Base-by-base conservation (phyloP, 2,329 filamentous ascomycete genomes). In the Orbilia javanica region DNA sequence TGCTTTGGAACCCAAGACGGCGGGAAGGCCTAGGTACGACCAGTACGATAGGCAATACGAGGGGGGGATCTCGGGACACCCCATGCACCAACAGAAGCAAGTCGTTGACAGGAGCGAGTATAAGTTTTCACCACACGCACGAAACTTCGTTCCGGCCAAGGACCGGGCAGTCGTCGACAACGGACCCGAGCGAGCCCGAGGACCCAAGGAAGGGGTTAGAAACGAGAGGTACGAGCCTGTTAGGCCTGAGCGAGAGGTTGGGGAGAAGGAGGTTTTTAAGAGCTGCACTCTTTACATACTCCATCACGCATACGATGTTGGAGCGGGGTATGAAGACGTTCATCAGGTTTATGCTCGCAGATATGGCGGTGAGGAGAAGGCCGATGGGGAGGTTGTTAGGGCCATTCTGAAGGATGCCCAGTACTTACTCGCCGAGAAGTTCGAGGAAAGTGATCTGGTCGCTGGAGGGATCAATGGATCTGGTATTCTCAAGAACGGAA, bases 251-350 rank as follows among this genome's bases (percentile, higher is more conserved):
- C 18, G 4, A 36, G 10, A 18, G 5, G 18, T 10, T 18, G 3
- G 8, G n/a, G 29, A 55, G 27, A 34, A 55, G 27, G 27, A 8
- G 8, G n/a, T 34, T 22, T 50, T 42, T 22, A 46, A 52, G 29
- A 53, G 63, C 18, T 6, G 25, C n/a, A 76, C 65, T 1, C 48
- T 42, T 2, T 76, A 76, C 57, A 70, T 76, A 13, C 36, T 76
- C 27, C n/a, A 29, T 8, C 57, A 55, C 20, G 72, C 65, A 0
- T 62, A 63, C 34, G 48, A 70, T 7, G 13, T 52, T 4, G 65
- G 72, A 8, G 72, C 72, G 7, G 65, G 27, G 6, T 76, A 76
- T 44, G 57, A 70, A 7, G 65, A 55, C 27, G 31, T 76, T 2
- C 57, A 76, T 39, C 20, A 50, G 6, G 15, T 70, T 1, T 76